Conservation (phyloP, 495 filamentous ascomycete species). For the Neurospora cerealis region DNA sequence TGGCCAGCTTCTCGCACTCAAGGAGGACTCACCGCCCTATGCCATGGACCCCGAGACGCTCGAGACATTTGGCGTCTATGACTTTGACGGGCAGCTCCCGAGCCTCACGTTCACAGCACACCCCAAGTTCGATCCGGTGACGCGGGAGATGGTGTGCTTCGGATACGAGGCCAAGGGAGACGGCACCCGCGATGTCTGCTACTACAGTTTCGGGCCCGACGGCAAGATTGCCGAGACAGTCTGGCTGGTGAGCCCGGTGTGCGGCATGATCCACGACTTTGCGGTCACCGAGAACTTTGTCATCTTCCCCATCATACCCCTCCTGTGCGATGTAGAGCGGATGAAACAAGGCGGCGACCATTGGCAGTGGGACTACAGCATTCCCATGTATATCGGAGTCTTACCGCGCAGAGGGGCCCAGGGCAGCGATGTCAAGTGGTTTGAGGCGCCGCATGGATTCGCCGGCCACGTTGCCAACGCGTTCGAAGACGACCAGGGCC, state of each 20-base stretch:
- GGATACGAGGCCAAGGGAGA: constrained; percentile 39
- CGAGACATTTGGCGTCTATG: constrained; percentile 37
- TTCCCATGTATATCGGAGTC: constrained; percentile 34
- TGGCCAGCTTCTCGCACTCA: constrained; percentile 37
- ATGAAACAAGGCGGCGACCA: constrained; percentile 40
- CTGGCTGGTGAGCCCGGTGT: constrained; percentile 35
- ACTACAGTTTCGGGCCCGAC: constrained; percentile 28
- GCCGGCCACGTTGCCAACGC: constrained; percentile 37
- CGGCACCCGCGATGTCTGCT: constrained; percentile 32
- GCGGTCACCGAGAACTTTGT: constrained; percentile 40
- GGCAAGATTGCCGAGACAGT: constrained; percentile 30
- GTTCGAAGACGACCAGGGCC: constrained; percentile 36
- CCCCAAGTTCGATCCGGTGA: constrained; percentile 46
- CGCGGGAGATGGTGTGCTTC: constrained; percentile 41
- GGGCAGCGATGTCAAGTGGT: constrained; percentile 32
- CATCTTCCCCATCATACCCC: constrained; percentile 35
- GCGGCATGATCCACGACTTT: constrained; percentile 44
- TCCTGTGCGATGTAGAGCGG: constrained; percentile 31
- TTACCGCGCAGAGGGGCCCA: constrained; percentile 35
- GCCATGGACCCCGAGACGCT: constrained; percentile 41
- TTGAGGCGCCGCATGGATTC: constrained; percentile 32
- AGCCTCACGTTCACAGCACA: constrained; percentile 47
- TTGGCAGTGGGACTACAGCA: constrained; percentile 37
- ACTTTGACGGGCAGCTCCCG: constrained; percentile 43
- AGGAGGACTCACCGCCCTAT: constrained; percentile 41